Evolutionary conservation across 371 early-diverging fungal species (phyloP).

Genomic region (Actinomucor elegans): DNA sequence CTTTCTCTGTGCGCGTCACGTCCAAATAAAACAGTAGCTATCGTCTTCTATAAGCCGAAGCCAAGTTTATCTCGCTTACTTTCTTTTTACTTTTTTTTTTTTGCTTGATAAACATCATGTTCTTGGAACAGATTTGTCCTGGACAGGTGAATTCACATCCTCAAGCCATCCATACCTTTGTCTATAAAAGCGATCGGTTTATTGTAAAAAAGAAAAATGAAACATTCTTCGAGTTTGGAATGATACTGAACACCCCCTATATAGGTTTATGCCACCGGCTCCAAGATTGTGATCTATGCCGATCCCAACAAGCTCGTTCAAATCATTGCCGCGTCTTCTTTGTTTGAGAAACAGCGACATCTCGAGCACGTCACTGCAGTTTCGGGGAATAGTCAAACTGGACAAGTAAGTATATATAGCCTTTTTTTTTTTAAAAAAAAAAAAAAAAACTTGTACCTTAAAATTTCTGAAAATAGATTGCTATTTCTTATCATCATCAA

Average conservation of each 20-base stretch:
- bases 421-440: not conserved
- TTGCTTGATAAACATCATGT: slow-evolving; percentile 35
- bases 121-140: slow-evolving; percentile 62
- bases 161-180: slow-evolving; percentile 53
- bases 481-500: slow-evolving; percentile 27
- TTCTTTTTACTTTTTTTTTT: too few species aligned
- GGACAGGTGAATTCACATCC: slow-evolving; percentile 60
- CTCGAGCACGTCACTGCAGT: slow-evolving; percentile 31
- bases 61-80: too few species aligned
- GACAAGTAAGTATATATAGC: slow-evolving; percentile 25
- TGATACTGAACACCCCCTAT: slow-evolving; percentile 10
- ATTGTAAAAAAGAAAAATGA: slow-evolving; percentile 40
- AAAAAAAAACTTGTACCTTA: not conserved
- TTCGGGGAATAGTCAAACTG: slow-evolving; percentile 31
- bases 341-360: slow-evolving; percentile 1
- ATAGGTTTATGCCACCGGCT: slow-evolving; percentile 52
- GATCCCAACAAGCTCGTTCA: slow-evolving; percentile 44
- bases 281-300: slow-evolving; percentile 48
- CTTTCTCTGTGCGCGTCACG: too few species aligned
- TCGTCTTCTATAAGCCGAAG: too few species aligned
- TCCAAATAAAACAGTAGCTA: too few species aligned
- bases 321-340: slow-evolving; percentile 26
- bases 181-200: slow-evolving; percentile 48
- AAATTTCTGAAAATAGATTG: slow-evolving; percentile 30
- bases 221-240: not conserved